Base-by-base conservation (phyloP, 2,329 filamentous ascomycete species). In the Nothophaeocryptopus gaeumannii region DNA sequence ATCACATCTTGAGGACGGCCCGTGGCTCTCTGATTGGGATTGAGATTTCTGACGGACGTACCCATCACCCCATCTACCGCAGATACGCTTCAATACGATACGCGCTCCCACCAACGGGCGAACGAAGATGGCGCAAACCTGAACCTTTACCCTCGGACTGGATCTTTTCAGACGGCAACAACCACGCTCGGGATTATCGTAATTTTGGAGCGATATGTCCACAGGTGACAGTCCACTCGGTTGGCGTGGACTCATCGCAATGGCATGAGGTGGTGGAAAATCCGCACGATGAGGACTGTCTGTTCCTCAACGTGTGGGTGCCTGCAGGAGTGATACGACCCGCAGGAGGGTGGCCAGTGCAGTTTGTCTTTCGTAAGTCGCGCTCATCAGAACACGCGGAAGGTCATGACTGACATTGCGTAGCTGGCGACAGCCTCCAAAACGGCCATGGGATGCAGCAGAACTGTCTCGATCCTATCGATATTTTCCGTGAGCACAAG, bases 271-370 rank as follows among this genome's bases (percentile, higher is more conserved):
- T 50, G n/a, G 50, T 39, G 2, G 46, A 50, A 26, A 45, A 51
- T 31, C 30, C 53, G 2, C 50, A 53, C 49, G 45, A 53, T 40
- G 55, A 57, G 30, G 55, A 57, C 38, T 57, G 55, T 36, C 35
- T 57, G 12, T 57, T 54, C 39, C 31, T 57, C 35, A 54, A 57
- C 11, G 51, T 57, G 13, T 57, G 51, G 51, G 51, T 54, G 13
- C 55, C 55, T n/a, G 51, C 50, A 20, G 55, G 51, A 29, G 55
- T 48, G 13, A 46, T 44, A 33, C 37, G 40, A 26, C 49, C 51
- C 7, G 38, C 42, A 5, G 45, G 38, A 38, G 55, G 55, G n/a
- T 57, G 51, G 49, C 51, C 55, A 13, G 51, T 57, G 14, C 55
- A 57, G 15, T 57, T 57, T 26, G 40, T 47, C 12, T 50, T 55